phyloP scores from a whole-genome alignment of 495 filamentous ascomycete genomes.

The Lepidopterella palustris region DNA sequence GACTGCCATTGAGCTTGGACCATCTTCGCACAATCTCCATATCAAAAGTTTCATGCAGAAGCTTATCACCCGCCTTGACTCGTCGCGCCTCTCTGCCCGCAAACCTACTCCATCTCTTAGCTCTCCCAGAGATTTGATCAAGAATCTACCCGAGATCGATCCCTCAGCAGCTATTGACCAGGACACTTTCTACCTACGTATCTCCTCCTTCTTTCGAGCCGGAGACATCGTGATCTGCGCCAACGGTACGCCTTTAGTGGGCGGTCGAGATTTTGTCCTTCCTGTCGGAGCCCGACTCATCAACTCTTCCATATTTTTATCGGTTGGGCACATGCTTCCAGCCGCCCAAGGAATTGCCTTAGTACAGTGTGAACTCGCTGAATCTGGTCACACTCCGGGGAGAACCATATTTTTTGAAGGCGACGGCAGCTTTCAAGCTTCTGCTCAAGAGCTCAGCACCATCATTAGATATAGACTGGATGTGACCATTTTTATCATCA shows the following conservation, averaged over 20 bases:
- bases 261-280: slow-evolving; percentile 19
- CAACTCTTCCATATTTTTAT: slow-evolving; percentile 39
- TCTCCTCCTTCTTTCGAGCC: slow-evolving; percentile 25
- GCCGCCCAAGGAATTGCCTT: slow-evolving; percentile 43
- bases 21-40: slow-evolving; percentile 1
- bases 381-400: slow-evolving; percentile 9
- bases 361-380: slow-evolving; percentile 35
- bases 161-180: slow-evolving; percentile 17
- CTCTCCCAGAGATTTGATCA: background rate
- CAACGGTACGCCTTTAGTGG: slow-evolving; percentile 23
- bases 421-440: slow-evolving; percentile 79
- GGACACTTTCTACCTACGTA: slow-evolving; percentile 22
- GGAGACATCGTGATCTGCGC: slow-evolving; percentile 25
- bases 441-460: slow-evolving; percentile 75
- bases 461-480: slow-evolving; percentile 70
- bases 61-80: slow-evolving; percentile 6
- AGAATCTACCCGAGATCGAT: background rate
- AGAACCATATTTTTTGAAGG: slow-evolving; percentile 69
- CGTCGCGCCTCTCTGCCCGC: background rate
- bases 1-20: slow-evolving; percentile 3
- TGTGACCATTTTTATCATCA: slow-evolving; percentile 52
- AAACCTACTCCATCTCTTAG: background rate
- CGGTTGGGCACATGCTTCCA: slow-evolving; percentile 46
- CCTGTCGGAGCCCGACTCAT: slow-evolving; percentile 28
- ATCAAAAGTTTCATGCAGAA: slow-evolving; percentile 17